Evolutionary conservation across 1,284 basidiomycete genomes (phyloP), one percentile per base, ranked within the genome.

Genomic region (Afroboletus lepidellus): DNA sequence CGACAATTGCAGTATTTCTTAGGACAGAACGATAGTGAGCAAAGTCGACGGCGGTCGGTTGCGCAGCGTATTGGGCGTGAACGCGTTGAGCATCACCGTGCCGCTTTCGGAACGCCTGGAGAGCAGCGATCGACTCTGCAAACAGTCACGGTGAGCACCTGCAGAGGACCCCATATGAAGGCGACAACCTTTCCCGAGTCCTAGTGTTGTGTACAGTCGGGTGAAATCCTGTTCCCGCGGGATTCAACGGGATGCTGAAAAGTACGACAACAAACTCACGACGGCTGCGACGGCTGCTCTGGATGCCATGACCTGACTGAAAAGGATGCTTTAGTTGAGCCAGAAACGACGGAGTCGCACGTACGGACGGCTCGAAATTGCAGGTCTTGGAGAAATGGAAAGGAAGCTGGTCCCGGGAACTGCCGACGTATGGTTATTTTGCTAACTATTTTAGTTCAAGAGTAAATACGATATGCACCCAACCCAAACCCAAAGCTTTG

Each of bases 101-200:
- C 58, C 97, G 92, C 75, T 97, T 97, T 72, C 97, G 90, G 88
- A 99, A 99, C 41, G 92, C 90, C 72, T 93, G 90, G 55, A 99
- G 84, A 57, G 92, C 77, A 53, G 90, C 77, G 64, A 96, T 79
- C 63, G 94, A 95, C 77, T 96, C 92, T 95, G 72, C 33, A 53
- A 41, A 54, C 2, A 21, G n/a, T 9, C 1, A 41, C 2, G 23
- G 48, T 57, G 34, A 55, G 53, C 42, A 25, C 41, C 55, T n/a
- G 39, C 27, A 36, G 5, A 25, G 29, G 11, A 32, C 45, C 9
- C 30, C 21, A 9, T 12, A 18, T 45, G 36, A 41, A n/a, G 15
- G 20, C 44, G 69, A 77, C 46, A 50, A 92, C 93, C 91, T 80
- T 94, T 95, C 72, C 91, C 92, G 63, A 98, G 85, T 63, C 94